These are phyloP conservation scores for Penicillium sp. DNA, from an alignment of 2,329 filamentous ascomycete species.

Conservation along the genomic window DNA sequence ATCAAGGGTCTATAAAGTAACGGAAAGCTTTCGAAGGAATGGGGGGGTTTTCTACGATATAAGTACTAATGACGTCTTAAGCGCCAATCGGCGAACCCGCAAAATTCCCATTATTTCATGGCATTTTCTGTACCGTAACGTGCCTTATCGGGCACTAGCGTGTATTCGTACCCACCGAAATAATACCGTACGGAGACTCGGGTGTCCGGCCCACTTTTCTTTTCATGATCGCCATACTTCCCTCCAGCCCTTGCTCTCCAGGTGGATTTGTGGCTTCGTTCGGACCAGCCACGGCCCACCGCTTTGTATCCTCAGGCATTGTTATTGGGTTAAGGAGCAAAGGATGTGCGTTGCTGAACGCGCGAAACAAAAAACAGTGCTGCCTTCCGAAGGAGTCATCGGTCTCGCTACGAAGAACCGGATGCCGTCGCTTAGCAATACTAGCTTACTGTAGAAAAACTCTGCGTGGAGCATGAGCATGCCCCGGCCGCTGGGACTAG, in stretches of 20 bases:
- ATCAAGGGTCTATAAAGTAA: not conserved
- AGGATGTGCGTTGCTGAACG: not conserved
- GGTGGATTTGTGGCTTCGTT: slow-evolving; percentile 14
- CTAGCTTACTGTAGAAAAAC: slow-evolving; percentile 7
- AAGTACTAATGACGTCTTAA: too few species aligned
- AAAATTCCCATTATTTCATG: not conserved
- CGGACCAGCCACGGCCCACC: slow-evolving; percentile 10
- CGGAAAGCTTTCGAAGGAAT: not conserved
- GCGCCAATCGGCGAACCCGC: not conserved
- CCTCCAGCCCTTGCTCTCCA: not conserved
- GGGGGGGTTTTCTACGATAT: too few species aligned
- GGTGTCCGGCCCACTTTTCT: not conserved
- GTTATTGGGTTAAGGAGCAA: slow-evolving; percentile 10
- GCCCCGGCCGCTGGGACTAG: slow-evolving; percentile 2
- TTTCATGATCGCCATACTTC: not conserved
- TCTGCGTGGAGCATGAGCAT: slow-evolving; percentile 6
- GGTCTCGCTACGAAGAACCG: not conserved
- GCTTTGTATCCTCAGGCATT: not conserved
- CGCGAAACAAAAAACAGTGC: not conserved
- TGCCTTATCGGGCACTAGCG: not conserved
- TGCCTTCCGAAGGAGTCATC: slow-evolving; percentile 1
- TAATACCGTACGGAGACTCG: too few species aligned
- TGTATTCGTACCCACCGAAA: too few species aligned
- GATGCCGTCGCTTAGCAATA: slow-evolving; percentile 4
- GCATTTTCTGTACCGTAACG: not conserved